Evolutionary conservation across 208 protist species (phyloP).

Genomic region (Leishmania amazonensis): DNA sequence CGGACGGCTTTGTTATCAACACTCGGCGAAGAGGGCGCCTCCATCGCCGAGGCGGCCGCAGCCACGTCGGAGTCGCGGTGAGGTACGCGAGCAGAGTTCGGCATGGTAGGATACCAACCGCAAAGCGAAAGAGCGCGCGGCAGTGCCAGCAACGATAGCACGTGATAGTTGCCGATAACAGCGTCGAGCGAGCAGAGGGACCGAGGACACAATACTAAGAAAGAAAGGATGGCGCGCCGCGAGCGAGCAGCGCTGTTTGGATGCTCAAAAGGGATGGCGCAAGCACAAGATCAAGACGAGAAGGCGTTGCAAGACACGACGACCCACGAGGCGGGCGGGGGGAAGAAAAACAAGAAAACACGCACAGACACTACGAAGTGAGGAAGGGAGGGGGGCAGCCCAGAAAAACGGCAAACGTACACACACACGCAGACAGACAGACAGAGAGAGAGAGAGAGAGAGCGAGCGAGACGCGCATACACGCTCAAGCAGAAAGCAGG

Average conservation of each 20-base stretch:
- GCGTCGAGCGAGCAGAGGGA: too few relatives aligned
- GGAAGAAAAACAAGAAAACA: background rate
- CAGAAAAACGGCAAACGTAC: background rate
- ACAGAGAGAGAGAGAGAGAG: background rate
- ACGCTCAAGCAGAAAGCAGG: background rate
- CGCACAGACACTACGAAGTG: background rate
- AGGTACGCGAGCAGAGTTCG: background rate
- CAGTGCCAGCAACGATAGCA: background rate
- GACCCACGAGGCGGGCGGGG: background rate
- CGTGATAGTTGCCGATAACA: too few relatives aligned
- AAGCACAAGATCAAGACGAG: background rate
- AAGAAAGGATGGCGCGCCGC: too few relatives aligned
- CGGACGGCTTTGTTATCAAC: background rate
- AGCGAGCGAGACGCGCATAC: too few relatives aligned
- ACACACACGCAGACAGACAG: background rate
- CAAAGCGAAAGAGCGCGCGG: background rate
- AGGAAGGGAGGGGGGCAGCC: too few relatives aligned
- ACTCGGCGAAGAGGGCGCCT: background rate
- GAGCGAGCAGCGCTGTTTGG: too few relatives aligned
- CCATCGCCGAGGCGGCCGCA: background rate
- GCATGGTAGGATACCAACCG: background rate
- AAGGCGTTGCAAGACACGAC: background rate
- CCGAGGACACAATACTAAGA: too few relatives aligned
- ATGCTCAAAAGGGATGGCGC: too few relatives aligned
- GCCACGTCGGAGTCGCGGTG: background rate